Evolutionary conservation across 371 early-diverging fungal species (phyloP), one percentile per base, ranked within the genome.

Genomic region (Coemansia sp.): DNA sequence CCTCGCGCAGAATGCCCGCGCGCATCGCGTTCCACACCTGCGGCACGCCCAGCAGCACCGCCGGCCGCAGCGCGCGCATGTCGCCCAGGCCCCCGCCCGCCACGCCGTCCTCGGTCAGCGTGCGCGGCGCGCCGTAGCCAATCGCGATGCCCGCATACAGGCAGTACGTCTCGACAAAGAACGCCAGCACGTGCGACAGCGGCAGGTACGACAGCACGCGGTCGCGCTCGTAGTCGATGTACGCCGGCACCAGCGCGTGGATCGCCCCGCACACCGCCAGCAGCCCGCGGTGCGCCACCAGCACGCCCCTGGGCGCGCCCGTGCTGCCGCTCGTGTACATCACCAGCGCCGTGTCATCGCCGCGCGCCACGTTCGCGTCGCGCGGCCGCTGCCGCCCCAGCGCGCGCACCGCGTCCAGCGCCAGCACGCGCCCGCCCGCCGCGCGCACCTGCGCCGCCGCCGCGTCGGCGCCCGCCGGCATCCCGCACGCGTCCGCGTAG

Each of bases 11-110:
- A n/a, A 95, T 87, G 49, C 90, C 91, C 69, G 90, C 92, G 39
- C 94, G 88, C 62, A 98, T 92, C 4, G 91, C 84, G 72, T 94
- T 92, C 94, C 94, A 94, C 9, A 95, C 95, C 42, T 88, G 91
- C 36, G 95, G 94, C 16, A 98, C 94, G 72, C 95, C 95, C 14
- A 92, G 87, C 86, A 99, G 87, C 43, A 98, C 72, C 1, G 94
- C 91, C 16, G 99, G 99, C 36, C 86, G 81, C 60, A 95, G 82
- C 64, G 93, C 94, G 48, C 88, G 84, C 70, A 97, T 86, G 81
- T 99, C 99, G 50, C 24, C 24, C 24, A 24, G 24, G 24, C 87
- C 78, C 80, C 98, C 92, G 75, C 93, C 88, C 56, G 24, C 56
- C 64, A 92, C 91, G 51, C 87, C 86, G 7, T 91, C 86, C 62